These are phyloP conservation scores for Cerrena zonata DNA, from an alignment of 1,284 basidiomycete genomes.

Conservation along the genomic window DNA sequence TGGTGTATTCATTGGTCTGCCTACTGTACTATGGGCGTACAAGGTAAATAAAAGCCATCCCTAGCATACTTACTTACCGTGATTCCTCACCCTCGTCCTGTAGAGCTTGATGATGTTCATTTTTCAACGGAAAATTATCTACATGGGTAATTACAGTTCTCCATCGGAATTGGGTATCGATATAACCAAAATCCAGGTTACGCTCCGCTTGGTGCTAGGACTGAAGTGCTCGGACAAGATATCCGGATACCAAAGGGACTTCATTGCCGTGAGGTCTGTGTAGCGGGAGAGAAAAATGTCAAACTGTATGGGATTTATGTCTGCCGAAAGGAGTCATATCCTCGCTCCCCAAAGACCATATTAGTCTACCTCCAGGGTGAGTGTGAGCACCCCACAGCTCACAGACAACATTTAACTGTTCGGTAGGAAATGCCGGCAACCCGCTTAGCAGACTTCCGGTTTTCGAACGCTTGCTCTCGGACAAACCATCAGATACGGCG, in stretches of 20 bases:
- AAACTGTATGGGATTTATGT: slow-evolving; percentile 28
- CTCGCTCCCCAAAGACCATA: slow-evolving; percentile 15
- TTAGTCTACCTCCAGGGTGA: slow-evolving; percentile 38
- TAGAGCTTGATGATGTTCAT: slow-evolving; percentile 46
- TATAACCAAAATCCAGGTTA: slow-evolving; percentile 30
- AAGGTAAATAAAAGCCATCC: no score
- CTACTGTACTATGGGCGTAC: slow-evolving; percentile 39
- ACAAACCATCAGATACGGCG: slow-evolving; percentile 12
- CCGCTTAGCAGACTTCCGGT: slow-evolving; percentile 42
- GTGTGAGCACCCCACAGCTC: background rate
- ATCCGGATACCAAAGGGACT: slow-evolving; percentile 23
- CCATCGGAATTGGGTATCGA: no score
- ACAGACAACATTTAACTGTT: background rate
- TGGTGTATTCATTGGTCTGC: slow-evolving; percentile 34
- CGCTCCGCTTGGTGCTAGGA: slow-evolving; percentile 37
- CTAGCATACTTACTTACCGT: no score
- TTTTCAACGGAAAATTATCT: slow-evolving; percentile 48
- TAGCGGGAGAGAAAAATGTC: slow-evolving; percentile 20
- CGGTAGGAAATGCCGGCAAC: slow-evolving; percentile 46
- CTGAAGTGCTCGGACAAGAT: slow-evolving; percentile 28
- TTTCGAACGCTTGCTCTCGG: slow-evolving; percentile 29
- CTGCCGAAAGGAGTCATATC: background rate
- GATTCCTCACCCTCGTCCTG: no score
- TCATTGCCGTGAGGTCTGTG: slow-evolving; percentile 23
- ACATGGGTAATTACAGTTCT: slow-evolving; percentile 36